Conservation (phyloP, 2,329 filamentous ascomycete species). For the Colletotrichum caudatum region DNA sequence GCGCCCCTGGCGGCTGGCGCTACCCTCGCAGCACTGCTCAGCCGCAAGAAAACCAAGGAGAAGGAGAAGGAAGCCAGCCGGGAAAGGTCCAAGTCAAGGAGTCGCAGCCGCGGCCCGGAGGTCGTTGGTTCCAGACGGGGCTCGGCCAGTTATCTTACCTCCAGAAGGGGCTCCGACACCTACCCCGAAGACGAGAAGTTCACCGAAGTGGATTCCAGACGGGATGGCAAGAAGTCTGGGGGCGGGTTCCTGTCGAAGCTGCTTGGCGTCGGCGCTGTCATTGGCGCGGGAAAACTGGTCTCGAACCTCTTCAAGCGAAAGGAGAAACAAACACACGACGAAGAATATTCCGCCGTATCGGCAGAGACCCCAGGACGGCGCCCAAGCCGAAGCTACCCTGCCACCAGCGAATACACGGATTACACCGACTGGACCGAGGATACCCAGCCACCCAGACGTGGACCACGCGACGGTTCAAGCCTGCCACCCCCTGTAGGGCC, state of each 20-base stretch:
- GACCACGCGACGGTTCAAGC: slow-evolving; percentile 54
- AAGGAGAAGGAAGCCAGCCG: slow-evolving; percentile 55
- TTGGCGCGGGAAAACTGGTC: slow-evolving; percentile 72
- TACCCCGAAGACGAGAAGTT: slow-evolving; percentile 75
- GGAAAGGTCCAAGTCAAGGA: slow-evolving; percentile 52
- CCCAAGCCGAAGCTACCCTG: slow-evolving; percentile 53
- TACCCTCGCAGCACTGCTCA: slow-evolving; percentile 61
- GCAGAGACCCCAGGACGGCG: slow-evolving; percentile 69
- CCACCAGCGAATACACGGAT: slow-evolving; percentile 66
- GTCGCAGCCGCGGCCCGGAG: slow-evolving; percentile 58
- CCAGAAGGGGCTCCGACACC: slow-evolving; percentile 66
- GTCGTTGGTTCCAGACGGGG: slow-evolving; percentile 64
- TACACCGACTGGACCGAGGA: slow-evolving; percentile 55
- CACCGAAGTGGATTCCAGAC: slow-evolving; percentile 57
- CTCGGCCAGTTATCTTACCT: slow-evolving; percentile 69
- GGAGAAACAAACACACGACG: slow-evolving; percentile 61
- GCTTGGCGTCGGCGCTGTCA: slow-evolving; percentile 68
- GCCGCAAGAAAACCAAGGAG: slow-evolving; percentile 57
- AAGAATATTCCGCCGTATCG: slow-evolving; percentile 73
- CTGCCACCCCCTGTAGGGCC: slow-evolving; percentile 62
- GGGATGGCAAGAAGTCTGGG: slow-evolving; percentile 53
- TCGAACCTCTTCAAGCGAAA: slow-evolving; percentile 69
- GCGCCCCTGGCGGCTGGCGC: slow-evolving; percentile 66
- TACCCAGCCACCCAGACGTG: slow-evolving; percentile 35
- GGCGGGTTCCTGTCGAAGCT: slow-evolving; percentile 72